Evolutionary conservation across 805 yeast species (phyloP).

Genomic region (Yueomyces sp.): DNA sequence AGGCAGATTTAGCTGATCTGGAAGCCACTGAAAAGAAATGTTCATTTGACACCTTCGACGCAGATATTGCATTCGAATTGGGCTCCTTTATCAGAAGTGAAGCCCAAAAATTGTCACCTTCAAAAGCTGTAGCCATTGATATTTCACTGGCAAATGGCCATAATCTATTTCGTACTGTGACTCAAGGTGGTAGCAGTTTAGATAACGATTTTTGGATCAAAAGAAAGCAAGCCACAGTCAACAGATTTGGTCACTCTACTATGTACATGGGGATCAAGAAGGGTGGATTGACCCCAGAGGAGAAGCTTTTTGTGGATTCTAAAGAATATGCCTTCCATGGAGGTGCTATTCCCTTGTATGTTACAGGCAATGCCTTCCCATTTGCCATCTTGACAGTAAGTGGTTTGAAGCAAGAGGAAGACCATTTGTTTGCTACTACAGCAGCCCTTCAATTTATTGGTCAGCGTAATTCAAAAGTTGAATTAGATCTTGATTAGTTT

Average conservation of each 20-base stretch:
- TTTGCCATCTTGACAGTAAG: constrained; percentile 40
- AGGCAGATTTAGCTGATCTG: constrained; percentile 6
- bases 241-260: constrained; percentile 36
- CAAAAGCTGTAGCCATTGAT: constrained; percentile 33
- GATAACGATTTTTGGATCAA: constrained; percentile 44
- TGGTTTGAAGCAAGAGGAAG: constrained; percentile 43
- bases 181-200: constrained; percentile 26
- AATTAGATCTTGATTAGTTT: constrained; percentile 1
- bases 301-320: constrained; percentile 28
- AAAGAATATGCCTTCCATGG: constrained; percentile 40
- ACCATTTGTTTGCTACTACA: constrained; percentile 33
- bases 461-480: not conserved
- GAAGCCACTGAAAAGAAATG: constrained; percentile 6
- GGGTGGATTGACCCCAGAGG: constrained; percentile 25
- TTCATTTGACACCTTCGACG: constrained; percentile 11
- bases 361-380: constrained; percentile 21
- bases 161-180: constrained; percentile 30
- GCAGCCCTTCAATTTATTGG: constrained; percentile 6
- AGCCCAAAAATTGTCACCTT: constrained; percentile 20
- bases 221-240: constrained; percentile 35
- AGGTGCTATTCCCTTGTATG: constrained; percentile 39
- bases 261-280: constrained; percentile 34
- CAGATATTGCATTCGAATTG: constrained; percentile 32
- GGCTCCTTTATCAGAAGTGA: constrained; percentile 30
- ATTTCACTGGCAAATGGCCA: constrained; percentile 34